Evolutionary conservation across 179 eudicot species (phyloP).

Genomic region (Silene noctiflora): DNA sequence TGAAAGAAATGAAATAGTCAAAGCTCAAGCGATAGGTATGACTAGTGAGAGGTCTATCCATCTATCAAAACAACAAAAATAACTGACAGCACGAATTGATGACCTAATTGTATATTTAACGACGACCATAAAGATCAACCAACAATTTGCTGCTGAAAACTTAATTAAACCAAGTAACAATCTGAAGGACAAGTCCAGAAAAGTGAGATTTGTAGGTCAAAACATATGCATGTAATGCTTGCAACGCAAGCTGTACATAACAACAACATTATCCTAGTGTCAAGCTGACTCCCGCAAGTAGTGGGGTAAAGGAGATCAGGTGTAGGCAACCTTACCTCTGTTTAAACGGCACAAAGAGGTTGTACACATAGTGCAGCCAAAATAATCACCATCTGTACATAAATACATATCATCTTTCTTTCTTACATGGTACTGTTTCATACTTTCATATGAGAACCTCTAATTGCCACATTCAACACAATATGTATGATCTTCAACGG

Average conservation of each 20-base stretch:
- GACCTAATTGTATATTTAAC: not conserved
- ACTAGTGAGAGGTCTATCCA: not conserved
- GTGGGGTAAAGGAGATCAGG: not conserved
- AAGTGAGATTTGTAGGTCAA: not conserved
- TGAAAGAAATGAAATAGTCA: conserved; percentile 28
- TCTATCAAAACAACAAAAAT: not conserved
- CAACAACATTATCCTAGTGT: too few species aligned
- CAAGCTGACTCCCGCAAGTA: not conserved
- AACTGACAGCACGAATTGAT: not conserved
- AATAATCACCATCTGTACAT: not conserved
- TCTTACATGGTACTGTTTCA: not conserved
- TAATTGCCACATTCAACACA: not conserved
- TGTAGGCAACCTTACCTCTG: not conserved
- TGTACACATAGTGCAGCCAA: not conserved
- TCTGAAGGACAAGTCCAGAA: not conserved
- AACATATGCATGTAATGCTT: not conserved
- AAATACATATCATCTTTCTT: not conserved
- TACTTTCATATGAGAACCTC: not conserved
- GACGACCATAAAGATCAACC: not conserved
- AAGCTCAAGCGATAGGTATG: conserved; percentile 9
- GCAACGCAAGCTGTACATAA: not conserved
- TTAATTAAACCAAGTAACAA: not conserved
- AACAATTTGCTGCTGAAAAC: not conserved
- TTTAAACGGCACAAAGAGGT: not conserved
- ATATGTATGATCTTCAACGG: not conserved